Base-by-base conservation (phyloP, 2,329 filamentous ascomycete species). In the Aspergillus brasiliensis region DNA sequence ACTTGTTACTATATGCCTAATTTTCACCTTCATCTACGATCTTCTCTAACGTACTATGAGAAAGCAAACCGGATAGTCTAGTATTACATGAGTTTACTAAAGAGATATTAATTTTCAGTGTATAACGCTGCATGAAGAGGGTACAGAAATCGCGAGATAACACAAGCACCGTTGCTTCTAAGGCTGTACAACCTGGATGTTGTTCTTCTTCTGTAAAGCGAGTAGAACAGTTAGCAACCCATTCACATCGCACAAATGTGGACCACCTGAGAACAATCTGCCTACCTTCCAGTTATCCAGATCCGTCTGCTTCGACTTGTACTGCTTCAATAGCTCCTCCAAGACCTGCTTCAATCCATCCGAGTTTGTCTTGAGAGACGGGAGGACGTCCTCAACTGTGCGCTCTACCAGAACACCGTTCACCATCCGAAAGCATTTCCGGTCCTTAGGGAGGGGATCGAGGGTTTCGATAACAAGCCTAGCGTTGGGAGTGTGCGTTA, bases 381-480 rank as follows among this genome's bases (percentile, higher is more conserved):
- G 95, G 57, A 96, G 83, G 11, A 99, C 91, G 76, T 98, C 95
- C 77, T 92, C 85, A 67, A 99, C 91, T 15, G 94, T 98, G 68
- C 93, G 86, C 81, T 99, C 95, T 56, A 97, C 91, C 60, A 99
- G 82, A 23, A 98, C 93, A 48, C 95, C 95, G 77, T 99, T 98
- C 77, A 99, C 96, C 86, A 99, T 92, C 69, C 95, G 93, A 80
- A 98, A 99, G 80, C 94, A 98, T 81, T 97, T 99, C 71, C 95
- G 91, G 67, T 96, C 90, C 65, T 83, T 85, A 1, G 91, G 84
- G 23, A 98, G 85, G 48, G 93, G 93, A 61, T 89, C 85, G 64
- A 99, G 81, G 3, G 94, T 98, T 74, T 98, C 94, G 54, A 98
- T 86, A 34, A 99, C 95, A 66, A 98, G 90, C 78, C 95, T 98